Percentiles rank a stretch among this genome's conserved stretches.
Conservation (phyloP, 2,329 filamentous ascomycete genomes). For the Exophiala calicioides region DNA sequence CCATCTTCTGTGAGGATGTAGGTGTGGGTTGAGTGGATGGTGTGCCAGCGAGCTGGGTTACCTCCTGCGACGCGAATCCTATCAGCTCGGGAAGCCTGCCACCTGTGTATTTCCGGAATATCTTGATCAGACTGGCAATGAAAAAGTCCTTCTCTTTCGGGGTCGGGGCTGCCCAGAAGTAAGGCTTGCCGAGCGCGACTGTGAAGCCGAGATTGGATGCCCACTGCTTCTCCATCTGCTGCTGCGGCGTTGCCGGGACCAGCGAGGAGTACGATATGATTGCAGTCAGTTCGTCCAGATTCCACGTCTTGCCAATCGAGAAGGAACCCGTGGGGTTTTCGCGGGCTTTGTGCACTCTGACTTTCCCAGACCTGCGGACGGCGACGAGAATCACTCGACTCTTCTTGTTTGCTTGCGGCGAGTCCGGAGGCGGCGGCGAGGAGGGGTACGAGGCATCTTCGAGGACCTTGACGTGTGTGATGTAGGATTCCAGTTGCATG, state of each 20-base stretch:
- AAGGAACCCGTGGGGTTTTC: conserved; percentile 93
- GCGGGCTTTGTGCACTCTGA: conserved; percentile 94
- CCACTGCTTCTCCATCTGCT: conserved; percentile 68
- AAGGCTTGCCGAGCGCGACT: conserved; percentile 87
- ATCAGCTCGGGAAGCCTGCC: conserved; percentile 75
- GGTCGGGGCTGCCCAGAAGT: conserved; percentile 94
- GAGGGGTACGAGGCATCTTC: conserved; percentile 85
- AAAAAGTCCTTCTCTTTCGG: conserved; percentile 99
- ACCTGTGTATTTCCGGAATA: conserved; percentile 93
- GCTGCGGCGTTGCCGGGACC: conserved; percentile 59
- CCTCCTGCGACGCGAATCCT: conserved; percentile 79
- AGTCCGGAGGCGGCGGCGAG: conserved; percentile 76
- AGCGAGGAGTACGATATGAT: conserved; percentile 79
- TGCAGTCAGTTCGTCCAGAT: conserved; percentile 80
- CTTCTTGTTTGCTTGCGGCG: conserved; percentile 76
- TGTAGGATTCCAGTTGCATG: conserved; percentile 87
- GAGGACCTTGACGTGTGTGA: conserved; percentile 89
- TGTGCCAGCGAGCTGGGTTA: conserved; percentile 70
- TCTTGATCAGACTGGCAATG: conserved; percentile 92
- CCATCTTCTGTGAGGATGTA: conserved; percentile 31
- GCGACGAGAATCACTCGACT: conserved; percentile 88
- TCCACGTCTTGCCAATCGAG: conserved; percentile 98
- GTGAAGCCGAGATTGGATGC: conserved; percentile 81
- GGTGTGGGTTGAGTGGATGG: conserved; percentile 17
- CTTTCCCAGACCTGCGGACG: conserved; percentile 86